phyloP scores from a whole-genome alignment of 768 basidiomycete genomes.

The Rossbeevera mucosa region DNA sequence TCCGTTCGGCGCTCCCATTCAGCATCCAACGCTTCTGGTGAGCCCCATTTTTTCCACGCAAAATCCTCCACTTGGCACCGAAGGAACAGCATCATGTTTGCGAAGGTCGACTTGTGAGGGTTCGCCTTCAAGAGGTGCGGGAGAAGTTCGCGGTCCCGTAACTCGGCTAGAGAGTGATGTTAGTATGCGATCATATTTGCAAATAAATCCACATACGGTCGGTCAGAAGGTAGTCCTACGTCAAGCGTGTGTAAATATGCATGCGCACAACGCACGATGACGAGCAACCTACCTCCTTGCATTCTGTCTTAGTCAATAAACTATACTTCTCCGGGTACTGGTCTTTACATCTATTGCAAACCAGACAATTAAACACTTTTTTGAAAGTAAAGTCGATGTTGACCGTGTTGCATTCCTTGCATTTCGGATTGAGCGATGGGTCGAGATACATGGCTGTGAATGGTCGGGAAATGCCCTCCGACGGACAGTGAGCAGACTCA shows the following conservation, averaged over 20 bases:
- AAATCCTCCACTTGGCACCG: constrained; percentile 93
- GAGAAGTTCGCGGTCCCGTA: constrained; percentile 85
- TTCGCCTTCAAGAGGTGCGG: constrained; percentile 94
- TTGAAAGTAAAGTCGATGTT: constrained; percentile 83
- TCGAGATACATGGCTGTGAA: constrained; percentile 73
- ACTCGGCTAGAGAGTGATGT: constrained; percentile 65
- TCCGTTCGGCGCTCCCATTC: constrained; percentile 77
- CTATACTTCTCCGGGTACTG: constrained; percentile 89
- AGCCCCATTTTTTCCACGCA: constrained; percentile 98
- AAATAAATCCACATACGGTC: constrained; percentile 56
- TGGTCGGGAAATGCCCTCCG: background rate
- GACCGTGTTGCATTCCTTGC: constrained; percentile 78
- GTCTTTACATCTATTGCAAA: constrained; percentile 90
- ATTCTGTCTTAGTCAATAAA: constrained; percentile 95
- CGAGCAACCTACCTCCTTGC: constrained; percentile 68
- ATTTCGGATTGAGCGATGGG: constrained; percentile 70
- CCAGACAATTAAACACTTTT: constrained; percentile 77
- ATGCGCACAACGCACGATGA: background rate
- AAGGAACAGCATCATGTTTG: constrained; percentile 99
- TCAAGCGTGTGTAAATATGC: background rate
- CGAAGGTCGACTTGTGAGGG: constrained; percentile 90
- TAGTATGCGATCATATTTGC: background rate
- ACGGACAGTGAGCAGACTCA: constrained; percentile 24
- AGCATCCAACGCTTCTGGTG: constrained; percentile 81
- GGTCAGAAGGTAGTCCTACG: constrained; percentile 88